Evolutionary conservation across 345 rosid genomes (phyloP).

Genomic region (Pistacia vera): DNA sequence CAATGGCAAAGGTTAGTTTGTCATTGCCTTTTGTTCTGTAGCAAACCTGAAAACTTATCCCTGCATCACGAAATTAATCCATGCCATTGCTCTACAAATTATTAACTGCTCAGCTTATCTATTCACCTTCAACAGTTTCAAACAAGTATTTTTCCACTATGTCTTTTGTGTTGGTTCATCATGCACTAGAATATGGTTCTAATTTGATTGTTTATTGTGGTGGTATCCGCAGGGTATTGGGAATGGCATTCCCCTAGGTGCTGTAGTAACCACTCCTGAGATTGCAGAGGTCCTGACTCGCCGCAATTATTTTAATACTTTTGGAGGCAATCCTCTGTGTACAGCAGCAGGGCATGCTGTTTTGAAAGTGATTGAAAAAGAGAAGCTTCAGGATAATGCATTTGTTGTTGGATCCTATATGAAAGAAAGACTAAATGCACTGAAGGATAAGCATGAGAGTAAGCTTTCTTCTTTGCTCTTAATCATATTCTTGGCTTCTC

Average conservation of each 20-base stretch:
- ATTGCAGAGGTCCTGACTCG: conserved; percentile 82
- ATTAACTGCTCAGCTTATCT: not conserved
- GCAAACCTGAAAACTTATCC: too few relatives aligned
- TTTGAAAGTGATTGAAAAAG: conserved; percentile 83
- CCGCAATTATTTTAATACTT: conserved; percentile 84
- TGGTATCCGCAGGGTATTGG: conserved; percentile 74
- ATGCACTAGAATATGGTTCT: not conserved
- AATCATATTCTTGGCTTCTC: not conserved
- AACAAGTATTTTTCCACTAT: not conserved
- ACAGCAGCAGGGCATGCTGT: conserved; percentile 93
- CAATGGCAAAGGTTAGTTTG: conserved; percentile 91
- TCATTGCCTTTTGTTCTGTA: not conserved
- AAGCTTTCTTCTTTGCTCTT: conserved; percentile 18
- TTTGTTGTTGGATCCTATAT: conserved; percentile 73
- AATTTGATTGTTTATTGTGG: not conserved
- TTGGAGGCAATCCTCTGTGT: conserved; percentile 90
- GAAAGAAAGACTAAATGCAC: conserved; percentile 68
- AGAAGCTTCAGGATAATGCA: conserved; percentile 89
- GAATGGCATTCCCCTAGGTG: conserved; percentile 97
- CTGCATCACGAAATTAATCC: too few relatives aligned
- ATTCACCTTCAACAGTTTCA: not conserved
- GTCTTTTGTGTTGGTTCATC: not conserved
- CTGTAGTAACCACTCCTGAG: conserved; percentile 96
- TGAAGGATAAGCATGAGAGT: conserved; percentile 82
- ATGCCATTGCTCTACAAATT: not conserved